Evolutionary conservation across 2,329 filamentous ascomycete genomes (phyloP), one percentile per base, ranked within the genome.

Genomic region (Fusarium buharicum): DNA sequence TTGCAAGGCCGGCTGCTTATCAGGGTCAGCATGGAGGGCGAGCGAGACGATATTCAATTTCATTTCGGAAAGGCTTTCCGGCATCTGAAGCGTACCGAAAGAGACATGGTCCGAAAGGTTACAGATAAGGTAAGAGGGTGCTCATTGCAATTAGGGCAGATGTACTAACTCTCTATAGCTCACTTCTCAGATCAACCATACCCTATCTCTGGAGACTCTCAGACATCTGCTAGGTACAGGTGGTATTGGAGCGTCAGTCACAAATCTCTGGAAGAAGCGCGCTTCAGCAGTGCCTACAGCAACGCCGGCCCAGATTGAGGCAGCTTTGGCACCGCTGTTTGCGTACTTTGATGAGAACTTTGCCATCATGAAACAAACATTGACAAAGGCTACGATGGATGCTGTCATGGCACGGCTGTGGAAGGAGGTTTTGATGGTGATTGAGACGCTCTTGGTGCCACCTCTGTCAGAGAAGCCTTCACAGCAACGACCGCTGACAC

Each of bases 341-440:
- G 86, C 88, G 50, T 99, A 99, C 75, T 99, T 99, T 73, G 92
- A 99, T 74, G 94, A 97, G 74, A 99, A 99, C 72, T 99, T 99
- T 76, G 92, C 93, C 56, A 97, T 98, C 68, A 97, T 99, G 93
- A 97, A 98, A 78, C 88, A 95, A 76, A 97, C 94, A 1, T 81
- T 99, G 53, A 98, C 95, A 1, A 90, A 93, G 55, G 89, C 92
- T 54, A 96, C 95, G n/a, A 97, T 99, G 94, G 88, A 93, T 69
- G 93, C 95, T 74, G 95, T 99, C 69, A 99, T 99, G 95, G 96
- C 93, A 18, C 88, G 95, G 39, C 79, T 99, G 6, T 99, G 95
- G 95, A 99, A 99, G 77, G 95, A 99, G 75, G 93, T 97, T 1
- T 83, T 99, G 14, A 88, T 93, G 68, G 96, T 94, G 1, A 90